Conservation (phyloP, 495 filamentous ascomycete species). For the Aspergillus incahuasiensis region DNA sequence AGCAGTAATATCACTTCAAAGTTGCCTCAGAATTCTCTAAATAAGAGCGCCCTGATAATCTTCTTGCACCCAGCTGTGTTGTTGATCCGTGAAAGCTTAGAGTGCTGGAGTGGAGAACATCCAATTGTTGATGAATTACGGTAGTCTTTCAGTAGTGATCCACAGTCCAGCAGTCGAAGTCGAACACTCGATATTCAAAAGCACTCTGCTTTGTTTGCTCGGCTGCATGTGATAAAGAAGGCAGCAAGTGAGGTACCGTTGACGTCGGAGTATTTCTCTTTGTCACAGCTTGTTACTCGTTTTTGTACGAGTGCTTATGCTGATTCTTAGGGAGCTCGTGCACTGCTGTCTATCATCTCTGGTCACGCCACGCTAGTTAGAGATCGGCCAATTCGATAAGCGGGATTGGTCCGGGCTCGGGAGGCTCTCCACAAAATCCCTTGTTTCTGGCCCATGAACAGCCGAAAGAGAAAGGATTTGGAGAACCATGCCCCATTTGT, state of each 20-base stretch:
- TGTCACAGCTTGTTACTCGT: no score
- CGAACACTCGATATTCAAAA: not conserved
- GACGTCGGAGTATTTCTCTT: not conserved
- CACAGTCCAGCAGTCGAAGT: not conserved
- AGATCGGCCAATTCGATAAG: not conserved
- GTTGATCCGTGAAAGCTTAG: not conserved
- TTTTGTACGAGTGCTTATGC: not conserved
- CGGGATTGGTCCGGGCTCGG: not conserved
- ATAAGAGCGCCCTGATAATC: not conserved
- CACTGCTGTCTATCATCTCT: not conserved
- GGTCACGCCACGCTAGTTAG: slow-evolving; percentile 1
- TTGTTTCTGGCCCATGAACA: slow-evolving; percentile 7
- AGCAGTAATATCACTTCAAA: no score
- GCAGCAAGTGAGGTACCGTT: no score
- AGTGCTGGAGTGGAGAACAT: no score
- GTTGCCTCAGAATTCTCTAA: no score
- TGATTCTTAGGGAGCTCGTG: not conserved
- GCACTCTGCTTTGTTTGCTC: not conserved
- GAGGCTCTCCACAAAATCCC: slow-evolving; percentile 2
- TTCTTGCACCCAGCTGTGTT: not conserved
- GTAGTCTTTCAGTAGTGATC: no score
- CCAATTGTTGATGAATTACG: not conserved
- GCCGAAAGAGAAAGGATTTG: not conserved
- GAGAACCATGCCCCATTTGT: not conserved
- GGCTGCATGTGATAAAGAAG: slow-evolving; percentile 3